Evolutionary conservation across 225 moss, liverwort and hornwort species (phyloP).

Genomic region (Asterella californica): DNA sequence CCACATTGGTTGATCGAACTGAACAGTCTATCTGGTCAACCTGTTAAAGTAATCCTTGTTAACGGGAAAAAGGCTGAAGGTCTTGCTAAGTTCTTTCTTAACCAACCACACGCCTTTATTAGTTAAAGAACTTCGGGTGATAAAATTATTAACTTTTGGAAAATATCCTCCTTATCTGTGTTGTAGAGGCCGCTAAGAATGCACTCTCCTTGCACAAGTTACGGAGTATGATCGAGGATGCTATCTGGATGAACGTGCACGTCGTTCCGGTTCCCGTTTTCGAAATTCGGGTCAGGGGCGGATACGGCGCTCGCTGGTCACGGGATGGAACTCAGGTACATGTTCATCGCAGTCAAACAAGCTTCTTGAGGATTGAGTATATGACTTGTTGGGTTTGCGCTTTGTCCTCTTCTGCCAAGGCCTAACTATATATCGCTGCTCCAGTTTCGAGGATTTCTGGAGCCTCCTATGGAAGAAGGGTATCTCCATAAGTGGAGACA

Average conservation of each 20-base stretch:
- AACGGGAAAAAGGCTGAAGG: too few species aligned
- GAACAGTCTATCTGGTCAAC: neutral
- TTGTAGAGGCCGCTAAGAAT: constrained; percentile 71
- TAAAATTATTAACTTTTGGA: neutral
- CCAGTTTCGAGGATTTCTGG: constrained; percentile 92
- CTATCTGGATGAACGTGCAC: constrained; percentile 85
- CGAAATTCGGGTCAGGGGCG: constrained; percentile 74
- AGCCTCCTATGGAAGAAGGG: constrained; percentile 91
- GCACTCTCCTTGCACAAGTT: constrained; percentile 58
- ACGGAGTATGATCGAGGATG: constrained; percentile 52
- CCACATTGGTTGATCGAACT: neutral
- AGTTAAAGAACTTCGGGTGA: neutral
- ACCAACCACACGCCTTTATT: neutral
- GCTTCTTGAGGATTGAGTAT: neutral
- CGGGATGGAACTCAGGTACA: constrained; percentile 84
- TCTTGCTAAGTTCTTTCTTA: neutral
- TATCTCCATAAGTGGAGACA: constrained; percentile 87
- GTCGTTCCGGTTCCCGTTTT: constrained; percentile 63
- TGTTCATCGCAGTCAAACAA: neutral
- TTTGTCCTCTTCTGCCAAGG: neutral
- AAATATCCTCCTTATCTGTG: neutral
- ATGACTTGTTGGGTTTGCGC: neutral
- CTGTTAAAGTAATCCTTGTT: neutral
- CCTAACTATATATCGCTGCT: neutral
- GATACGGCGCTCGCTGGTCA: constrained; percentile 87